phyloP scores from a whole-genome alignment of 345 rosid genomes.

The Arabis alpina region DNA sequence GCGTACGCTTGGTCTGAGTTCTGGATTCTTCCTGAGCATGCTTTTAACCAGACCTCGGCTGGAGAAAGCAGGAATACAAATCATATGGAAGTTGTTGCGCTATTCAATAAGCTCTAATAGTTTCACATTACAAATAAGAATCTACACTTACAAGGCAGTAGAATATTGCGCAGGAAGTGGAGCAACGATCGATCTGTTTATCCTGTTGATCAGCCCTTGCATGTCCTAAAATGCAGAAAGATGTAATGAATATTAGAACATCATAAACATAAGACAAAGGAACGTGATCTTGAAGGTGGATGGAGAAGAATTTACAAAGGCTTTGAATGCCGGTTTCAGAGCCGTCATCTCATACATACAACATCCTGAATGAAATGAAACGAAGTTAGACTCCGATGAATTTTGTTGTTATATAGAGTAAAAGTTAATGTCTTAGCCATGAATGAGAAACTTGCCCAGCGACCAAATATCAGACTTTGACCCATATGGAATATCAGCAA shows the following conservation, averaged over 20 bases:
- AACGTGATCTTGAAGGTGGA: conserved; percentile 22
- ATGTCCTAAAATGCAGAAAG: conserved; percentile 68
- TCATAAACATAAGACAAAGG: conserved; percentile 2
- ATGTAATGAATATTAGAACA: conserved; percentile 11
- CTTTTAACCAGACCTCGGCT: conserved; percentile 95
- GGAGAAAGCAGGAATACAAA: conserved; percentile 30
- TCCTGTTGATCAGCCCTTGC: conserved; percentile 98
- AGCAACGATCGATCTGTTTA: conserved; percentile 88
- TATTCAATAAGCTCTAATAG: conserved; percentile 6
- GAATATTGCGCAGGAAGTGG: conserved; percentile 93
- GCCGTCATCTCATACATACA: conserved; percentile 97
- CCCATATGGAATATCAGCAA: conserved; percentile 98
- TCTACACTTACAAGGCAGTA: conserved; percentile 75
- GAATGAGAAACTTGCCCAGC: conserved; percentile 59
- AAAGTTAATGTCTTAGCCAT: conserved; percentile 15
- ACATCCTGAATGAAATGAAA: conserved; percentile 67
- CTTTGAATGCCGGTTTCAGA: conserved; percentile 94
- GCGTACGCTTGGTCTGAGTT: conserved; percentile 92
- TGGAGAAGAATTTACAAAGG: conserved; percentile 68
- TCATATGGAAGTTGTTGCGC: conserved; percentile 18
- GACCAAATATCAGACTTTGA: conserved; percentile 99
- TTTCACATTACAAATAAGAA: conserved; percentile 15
- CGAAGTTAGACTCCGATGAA: conserved; percentile 26
- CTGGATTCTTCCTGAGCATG: conserved; percentile 99
- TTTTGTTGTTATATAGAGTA: conserved; percentile 19